These are phyloP conservation scores for Trichocomaceae sp. DNA, from an alignment of 2,329 filamentous ascomycete genomes.

Conservation along the genomic window DNA sequence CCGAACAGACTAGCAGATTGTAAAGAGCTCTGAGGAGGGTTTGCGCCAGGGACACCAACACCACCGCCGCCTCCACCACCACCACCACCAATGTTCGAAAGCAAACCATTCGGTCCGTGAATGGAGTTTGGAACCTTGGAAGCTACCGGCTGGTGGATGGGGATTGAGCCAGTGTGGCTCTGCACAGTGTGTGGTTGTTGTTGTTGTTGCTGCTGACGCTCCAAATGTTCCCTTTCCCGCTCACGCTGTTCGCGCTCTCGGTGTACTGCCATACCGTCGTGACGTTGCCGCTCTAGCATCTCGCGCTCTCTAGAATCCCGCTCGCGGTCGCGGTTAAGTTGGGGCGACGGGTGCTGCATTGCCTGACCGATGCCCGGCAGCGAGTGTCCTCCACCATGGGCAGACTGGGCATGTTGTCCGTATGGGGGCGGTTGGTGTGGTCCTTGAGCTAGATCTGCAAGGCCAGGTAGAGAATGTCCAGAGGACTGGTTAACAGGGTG, in stretches of 20 bases:
- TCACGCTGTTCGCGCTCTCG: conserved; percentile 49
- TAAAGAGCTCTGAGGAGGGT: conserved; percentile 49
- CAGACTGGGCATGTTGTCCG: conserved; percentile 35
- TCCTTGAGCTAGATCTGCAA: conserved; percentile 42
- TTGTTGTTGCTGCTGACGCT: conserved; percentile 44
- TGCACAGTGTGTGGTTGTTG: conserved; percentile 64
- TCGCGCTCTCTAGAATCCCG: conserved; percentile 53
- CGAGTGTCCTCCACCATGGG: conserved; percentile 32
- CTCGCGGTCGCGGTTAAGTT: conserved; percentile 39
- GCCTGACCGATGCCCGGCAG: conserved; percentile 37
- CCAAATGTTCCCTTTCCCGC: conserved; percentile 52
- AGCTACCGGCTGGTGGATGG: conserved; percentile 90
- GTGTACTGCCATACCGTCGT: conserved; percentile 53
- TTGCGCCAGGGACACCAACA: conserved; percentile 46
- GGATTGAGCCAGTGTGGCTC: conserved; percentile 78
- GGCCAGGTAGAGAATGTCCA: conserved; percentile 41
- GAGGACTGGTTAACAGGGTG: conserved; percentile 37
- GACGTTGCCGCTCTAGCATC: conserved; percentile 41
- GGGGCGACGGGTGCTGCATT: conserved; percentile 38
- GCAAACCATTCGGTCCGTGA: conserved; percentile 83
- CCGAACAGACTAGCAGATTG: conserved; percentile 61
- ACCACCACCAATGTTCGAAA: conserved; percentile 64
- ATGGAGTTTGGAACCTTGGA: conserved; percentile 73
- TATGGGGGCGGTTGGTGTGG: conserved; percentile 38
- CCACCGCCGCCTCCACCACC: conserved; percentile 53